Base-by-base conservation (phyloP, 352 stramenopile genomes). In the Saprolegnia diclina region DNA sequence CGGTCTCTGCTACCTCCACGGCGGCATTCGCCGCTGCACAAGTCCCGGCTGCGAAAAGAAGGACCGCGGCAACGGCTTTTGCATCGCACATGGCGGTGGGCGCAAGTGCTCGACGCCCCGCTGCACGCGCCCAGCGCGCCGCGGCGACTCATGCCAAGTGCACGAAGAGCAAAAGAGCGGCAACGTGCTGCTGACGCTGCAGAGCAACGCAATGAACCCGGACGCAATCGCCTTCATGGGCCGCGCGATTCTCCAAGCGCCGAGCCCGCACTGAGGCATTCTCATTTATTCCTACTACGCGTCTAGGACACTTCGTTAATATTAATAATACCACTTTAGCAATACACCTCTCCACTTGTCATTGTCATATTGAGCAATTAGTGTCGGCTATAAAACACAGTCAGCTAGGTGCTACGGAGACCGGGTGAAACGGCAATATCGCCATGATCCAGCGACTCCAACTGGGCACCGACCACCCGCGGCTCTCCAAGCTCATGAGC, bases 31-130 rank as follows among this genome's bases (percentile, higher is more conserved):
- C 14, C 81, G 81, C 24, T 93, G 82, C 67, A 78, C 89, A 29
- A 79, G 71, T 42, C 79, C 89, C 65, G 82, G 82, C 5, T 93
- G 85, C 65, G 87, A 84, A 66, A 91, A 91, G 72, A 91, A 91
- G 62, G 85, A 91, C 61, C 80, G 85, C 22, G 85, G 85, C 48
- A 92, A 92, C 40, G 85, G 83, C 11, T 91, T 87, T 54, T 93
- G 85, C 73, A 90, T 92, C 67, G 86, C 82, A 0, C 85, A 93
- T 52, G 85, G 85, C 38, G 83, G 85, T 22, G 87, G 87, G 3
- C 77, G 84, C 14, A 83, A 85, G 0, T 95, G 87, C 56, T 79
- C 85, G 24, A 73, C 79, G 32, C 38, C 74, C 0, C 76, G 73
- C 21, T 95, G 87, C 65, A 78, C 76, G 13, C 80, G 82, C 9